Conservation (phyloP, 441 rosid species). For the Jatropha multifida region DNA sequence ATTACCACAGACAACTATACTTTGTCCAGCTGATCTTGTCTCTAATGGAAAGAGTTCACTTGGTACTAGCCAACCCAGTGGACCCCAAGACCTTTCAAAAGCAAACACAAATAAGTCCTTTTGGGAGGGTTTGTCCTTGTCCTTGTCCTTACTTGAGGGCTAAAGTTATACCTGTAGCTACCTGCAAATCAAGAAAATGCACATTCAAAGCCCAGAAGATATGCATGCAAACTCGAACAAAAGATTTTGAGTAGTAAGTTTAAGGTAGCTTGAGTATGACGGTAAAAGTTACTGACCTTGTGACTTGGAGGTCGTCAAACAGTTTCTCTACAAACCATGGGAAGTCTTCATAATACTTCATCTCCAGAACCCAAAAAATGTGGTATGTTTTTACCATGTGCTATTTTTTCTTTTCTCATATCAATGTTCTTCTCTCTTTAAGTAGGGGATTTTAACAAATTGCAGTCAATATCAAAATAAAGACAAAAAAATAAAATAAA, state of each 20-base stretch:
- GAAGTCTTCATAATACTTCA: too few species aligned
- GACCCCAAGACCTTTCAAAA: constrained; percentile 91
- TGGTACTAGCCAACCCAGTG: constrained; percentile 84
- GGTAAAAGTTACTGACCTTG: too few species aligned
- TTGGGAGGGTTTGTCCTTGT: constrained; percentile 44
- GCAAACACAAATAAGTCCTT: constrained; percentile 61
- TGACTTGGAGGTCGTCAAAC: too few species aligned
- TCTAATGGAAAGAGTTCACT: constrained; percentile 80
- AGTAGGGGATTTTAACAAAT: too few species aligned
- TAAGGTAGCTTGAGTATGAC: too few species aligned
- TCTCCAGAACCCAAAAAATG: too few species aligned
- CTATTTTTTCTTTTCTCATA: too few species aligned
- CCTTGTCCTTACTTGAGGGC: constrained; percentile 72
- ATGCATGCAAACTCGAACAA: background rate
- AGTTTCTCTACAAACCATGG: too few species aligned
- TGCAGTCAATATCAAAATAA: too few species aligned
- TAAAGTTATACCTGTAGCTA: constrained; percentile 53
- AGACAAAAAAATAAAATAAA: too few species aligned
- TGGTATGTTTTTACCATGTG: too few species aligned
- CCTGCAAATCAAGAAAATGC: constrained; percentile 15
- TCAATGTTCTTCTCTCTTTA: too few species aligned
- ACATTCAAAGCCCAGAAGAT: background rate
- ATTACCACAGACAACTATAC: constrained; percentile 73
- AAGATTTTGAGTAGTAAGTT: background rate
- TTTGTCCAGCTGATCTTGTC: constrained; percentile 83